Evolutionary conservation across 164 flowering plant species (phyloP).

Genomic region (Sextonia rubra): DNA sequence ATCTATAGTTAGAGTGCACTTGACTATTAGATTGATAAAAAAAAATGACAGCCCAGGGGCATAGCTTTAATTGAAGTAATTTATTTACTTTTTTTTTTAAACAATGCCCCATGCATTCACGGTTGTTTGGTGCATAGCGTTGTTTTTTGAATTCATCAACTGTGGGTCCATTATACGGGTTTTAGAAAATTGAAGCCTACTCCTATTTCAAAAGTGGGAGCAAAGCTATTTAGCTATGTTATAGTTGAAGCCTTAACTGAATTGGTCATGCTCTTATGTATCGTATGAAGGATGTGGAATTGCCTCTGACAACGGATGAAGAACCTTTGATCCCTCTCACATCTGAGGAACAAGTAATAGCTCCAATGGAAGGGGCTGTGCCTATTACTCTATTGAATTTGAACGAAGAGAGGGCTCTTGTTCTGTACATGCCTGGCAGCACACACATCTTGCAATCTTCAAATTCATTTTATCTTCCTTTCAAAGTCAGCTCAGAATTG

Average conservation of each 20-base stretch:
- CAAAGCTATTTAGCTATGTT: no score
- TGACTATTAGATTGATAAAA: no score
- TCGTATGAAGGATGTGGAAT: slow-evolving; percentile 56
- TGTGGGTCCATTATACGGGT: no score
- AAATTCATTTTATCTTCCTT: slow-evolving; percentile 18
- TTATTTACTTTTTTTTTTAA: not conserved
- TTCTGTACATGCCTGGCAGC: slow-evolving; percentile 51
- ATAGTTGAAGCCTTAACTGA: no score
- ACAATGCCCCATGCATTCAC: no score
- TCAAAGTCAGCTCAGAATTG: slow-evolving; percentile 39
- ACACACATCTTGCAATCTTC: slow-evolving; percentile 17
- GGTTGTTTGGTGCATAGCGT: no score
- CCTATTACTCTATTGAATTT: slow-evolving; percentile 8
- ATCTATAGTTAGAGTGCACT: no score
- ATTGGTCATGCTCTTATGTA: no score
- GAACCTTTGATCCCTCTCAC: slow-evolving; percentile 31
- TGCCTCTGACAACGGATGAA: slow-evolving; percentile 75
- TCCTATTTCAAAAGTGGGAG: no score
- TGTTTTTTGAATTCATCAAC: no score
- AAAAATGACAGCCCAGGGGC: no score
- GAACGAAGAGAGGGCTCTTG: slow-evolving; percentile 68
- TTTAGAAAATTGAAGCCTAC: no score
- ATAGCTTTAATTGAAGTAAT: not conserved
- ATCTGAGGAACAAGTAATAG: slow-evolving; percentile 11
- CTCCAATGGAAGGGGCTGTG: slow-evolving; percentile 19